Evolutionary conservation across 805 yeast genomes (phyloP), one percentile per base, ranked within the genome.

Genomic region (Torulaspora quercuum): DNA sequence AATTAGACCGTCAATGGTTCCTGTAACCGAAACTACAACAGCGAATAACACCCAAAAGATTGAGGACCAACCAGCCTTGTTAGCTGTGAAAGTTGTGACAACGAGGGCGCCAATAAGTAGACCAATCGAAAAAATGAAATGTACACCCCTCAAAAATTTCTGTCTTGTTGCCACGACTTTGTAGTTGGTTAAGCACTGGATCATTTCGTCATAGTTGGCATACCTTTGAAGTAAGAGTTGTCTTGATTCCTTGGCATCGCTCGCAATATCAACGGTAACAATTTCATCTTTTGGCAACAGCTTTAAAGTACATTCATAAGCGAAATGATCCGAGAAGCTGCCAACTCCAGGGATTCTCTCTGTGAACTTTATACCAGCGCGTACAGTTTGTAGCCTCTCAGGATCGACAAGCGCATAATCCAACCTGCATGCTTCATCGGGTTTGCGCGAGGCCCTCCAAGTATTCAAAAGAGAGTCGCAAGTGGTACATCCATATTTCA

Each of bases 291-390:
- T 46, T 5, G 55, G 48, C 12, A 53, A 37, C 2, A 68, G 41
- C 31, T 65, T 55, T 26, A 76, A 49, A 1, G 68, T 61, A 26
- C 76, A 70, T 1, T 70, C 50, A 50, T 82, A 84, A 0, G 90
- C 98, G 69, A 92, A 92, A 65, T 92, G 98, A 55, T 92, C 98
- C 1, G 96, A 86, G 44, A 75, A 80, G 3, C 95, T 82, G 17
- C 94, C 87, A 1, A 84, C 68, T 1, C 65, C 69, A 0, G 83
- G 81, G 6, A 85, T 63, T 14, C 58, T 53, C 29, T 85, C 95
- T 1, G 87, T 79, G 53, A 92, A 89, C 18, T 70, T 71, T 2
- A 88, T 96, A 5, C 68, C 59, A 0, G 94, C 88, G n/a, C 67
- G 69, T 1, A 72, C 41, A 0, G 87, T 81, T 2, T 49, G 57